A percentile compares a stretch with the other conserved stretches of the same genome.
phyloP scores from a whole-genome alignment of 2,329 filamentous ascomycete genomes.

The Cordyceps militaris region DNA sequence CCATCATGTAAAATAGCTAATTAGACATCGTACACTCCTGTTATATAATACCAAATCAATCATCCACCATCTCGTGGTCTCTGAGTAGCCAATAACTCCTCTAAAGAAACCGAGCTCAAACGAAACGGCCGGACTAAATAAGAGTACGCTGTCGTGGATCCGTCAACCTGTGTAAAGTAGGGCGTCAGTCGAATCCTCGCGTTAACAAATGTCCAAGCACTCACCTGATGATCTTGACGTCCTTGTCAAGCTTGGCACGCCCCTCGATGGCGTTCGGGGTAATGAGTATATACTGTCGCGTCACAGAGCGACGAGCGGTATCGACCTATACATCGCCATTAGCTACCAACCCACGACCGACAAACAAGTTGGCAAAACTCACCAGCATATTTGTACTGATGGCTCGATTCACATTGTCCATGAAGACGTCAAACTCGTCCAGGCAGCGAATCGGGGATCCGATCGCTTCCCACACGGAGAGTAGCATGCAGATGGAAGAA shows the following conservation, averaged over 20 bases:
- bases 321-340: slow-evolving; percentile 54
- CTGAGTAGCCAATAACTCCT: neutral
- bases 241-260: slow-evolving; percentile 49
- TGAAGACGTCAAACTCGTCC: slow-evolving; percentile 98
- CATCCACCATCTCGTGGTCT: neutral
- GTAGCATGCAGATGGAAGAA: slow-evolving; percentile 86
- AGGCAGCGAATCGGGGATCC: slow-evolving; percentile 89
- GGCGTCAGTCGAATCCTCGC: slow-evolving; percentile 19
- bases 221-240: slow-evolving; percentile 73
- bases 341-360: neutral
- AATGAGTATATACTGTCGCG: slow-evolving; percentile 91
- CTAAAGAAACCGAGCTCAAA: neutral
- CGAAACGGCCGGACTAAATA: slow-evolving; percentile 15
- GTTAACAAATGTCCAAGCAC: slow-evolving; percentile 17
- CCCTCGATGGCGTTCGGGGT: slow-evolving; percentile 79
- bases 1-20: neutral
- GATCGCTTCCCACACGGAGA: slow-evolving; percentile 97
- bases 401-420: slow-evolving; percentile 93
- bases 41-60: neutral
- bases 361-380: slow-evolving; percentile 30
- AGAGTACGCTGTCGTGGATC: slow-evolving; percentile 53
- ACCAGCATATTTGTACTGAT: slow-evolving; percentile 92
- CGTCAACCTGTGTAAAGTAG: slow-evolving; percentile 37
- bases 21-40: neutral
- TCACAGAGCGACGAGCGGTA: slow-evolving; percentile 78